Base-by-base conservation (phyloP, 371 early-diverging fungal genomes). In the Mucor circinelloides region DNA sequence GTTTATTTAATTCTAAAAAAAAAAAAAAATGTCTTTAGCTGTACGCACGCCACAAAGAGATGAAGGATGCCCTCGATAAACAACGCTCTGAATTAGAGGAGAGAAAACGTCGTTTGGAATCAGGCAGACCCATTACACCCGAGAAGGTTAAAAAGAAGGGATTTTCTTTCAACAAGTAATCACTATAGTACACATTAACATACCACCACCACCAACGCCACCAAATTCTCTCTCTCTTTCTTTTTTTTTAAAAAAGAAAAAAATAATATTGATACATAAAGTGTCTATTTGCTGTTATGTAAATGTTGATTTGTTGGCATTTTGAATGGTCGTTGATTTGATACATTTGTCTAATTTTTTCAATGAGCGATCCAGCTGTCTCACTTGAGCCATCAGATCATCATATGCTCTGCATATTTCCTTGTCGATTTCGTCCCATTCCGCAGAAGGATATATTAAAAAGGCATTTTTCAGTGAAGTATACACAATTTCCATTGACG, bases 61-160 rank as follows among this genome's bases (percentile, higher is more conserved):
- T 96, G 95, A 95, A 95, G 85, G 94, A 95, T 52, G 93, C 94
- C 38, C 85, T 98, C 38, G 98, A 97, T 76, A 94, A 91, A 77
- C 95, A 97, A 75, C 87, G 95, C 52, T 46, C 83, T 48, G 97
- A 98, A 60, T 84, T 98, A 34, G 98, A 98, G 69, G 96, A 95
- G 56, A 94, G 93, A 89, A 95, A 93, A 83, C 91, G 89, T 77
- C 84, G 94, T 34, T 81, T 95, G 60, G 96, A 94, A 59, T 77
- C 86, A 54, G 89, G 91, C 3, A 89, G 93, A 67, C 94, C 93
- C n/a, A 87, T 87, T 31, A 96, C 95, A 15, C 91, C 95, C 30
- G 91, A 93, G 76, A 93, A 93, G 72, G 80, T 78, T 67, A 85
- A 87, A 85, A 85, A 85, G 74, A 94, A 94, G 80, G 91, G 91